phyloP scores from a whole-genome alignment of 2,329 filamentous ascomycete species.

The Claviceps monticola region DNA sequence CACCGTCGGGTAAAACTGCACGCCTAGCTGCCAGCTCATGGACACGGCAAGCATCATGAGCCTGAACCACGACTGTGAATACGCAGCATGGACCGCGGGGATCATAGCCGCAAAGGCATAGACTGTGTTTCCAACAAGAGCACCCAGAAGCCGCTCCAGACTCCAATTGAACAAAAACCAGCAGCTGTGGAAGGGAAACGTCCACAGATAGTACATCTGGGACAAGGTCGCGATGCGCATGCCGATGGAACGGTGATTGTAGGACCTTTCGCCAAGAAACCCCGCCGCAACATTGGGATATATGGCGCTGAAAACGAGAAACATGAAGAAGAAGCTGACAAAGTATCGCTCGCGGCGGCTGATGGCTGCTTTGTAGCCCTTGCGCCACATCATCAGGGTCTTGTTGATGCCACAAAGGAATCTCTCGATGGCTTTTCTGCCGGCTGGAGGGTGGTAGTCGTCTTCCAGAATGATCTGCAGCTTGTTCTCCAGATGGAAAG shows the following conservation, averaged over 20 bases:
- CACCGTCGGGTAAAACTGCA: conserved; percentile 9
- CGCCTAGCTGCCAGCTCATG: conserved; percentile 9
- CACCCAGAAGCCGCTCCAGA: conserved; percentile 9
- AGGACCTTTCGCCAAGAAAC: conserved; percentile 10
- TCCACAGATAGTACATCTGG: conserved; percentile 10
- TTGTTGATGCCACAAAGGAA: conserved; percentile 5
- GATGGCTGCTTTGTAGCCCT: conserved; percentile 7
- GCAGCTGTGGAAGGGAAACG: conserved; percentile 7
- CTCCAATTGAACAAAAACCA: conserved; percentile 12
- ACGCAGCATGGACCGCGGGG: conserved; percentile 7
- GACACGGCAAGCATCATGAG: conserved; percentile 10
- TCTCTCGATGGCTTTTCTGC: conserved; percentile 5
- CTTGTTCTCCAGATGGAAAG: conserved; percentile 7
- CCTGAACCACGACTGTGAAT: conserved; percentile 9
- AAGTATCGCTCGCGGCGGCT: conserved; percentile 6
- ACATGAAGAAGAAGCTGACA: conserved; percentile 10
- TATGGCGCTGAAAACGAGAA: conserved; percentile 9
- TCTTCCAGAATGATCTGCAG: conserved; percentile 3
- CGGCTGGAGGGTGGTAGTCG: conserved; percentile 6
- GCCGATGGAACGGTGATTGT: conserved; percentile 11
- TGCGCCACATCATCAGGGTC: conserved; percentile 9
- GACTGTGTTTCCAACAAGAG: conserved; percentile 9
- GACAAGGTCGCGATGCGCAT: conserved; percentile 9
- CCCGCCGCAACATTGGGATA: conserved; percentile 10
- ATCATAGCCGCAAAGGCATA: conserved; percentile 10